phyloP scores from a whole-genome alignment of 495 filamentous ascomycete genomes.

The Penicillium paradoxum region DNA sequence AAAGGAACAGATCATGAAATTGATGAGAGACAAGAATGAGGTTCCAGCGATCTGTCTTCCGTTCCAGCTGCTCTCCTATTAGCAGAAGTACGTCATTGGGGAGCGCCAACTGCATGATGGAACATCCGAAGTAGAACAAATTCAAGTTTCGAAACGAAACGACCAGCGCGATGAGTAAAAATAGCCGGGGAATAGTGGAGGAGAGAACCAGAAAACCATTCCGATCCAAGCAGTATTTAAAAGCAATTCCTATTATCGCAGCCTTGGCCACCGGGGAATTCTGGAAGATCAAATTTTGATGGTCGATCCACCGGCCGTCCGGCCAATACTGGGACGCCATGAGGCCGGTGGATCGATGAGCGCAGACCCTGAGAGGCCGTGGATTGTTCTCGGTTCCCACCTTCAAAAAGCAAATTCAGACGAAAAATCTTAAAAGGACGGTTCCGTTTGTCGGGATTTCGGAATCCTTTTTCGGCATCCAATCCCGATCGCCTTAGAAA shows the following conservation, averaged over 20 bases:
- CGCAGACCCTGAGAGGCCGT: neutral
- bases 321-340: neutral
- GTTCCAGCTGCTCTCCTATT: conserved; percentile 27
- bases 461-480: neutral
- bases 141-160: neutral
- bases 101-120: conserved; percentile 5
- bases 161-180: neutral
- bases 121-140: neutral
- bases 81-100: conserved; percentile 32
- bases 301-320: neutral
- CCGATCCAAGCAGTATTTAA: neutral
- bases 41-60: conserved; percentile 27
- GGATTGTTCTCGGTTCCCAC: neutral
- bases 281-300: conserved; percentile 5
- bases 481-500: neutral
- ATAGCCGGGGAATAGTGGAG: neutral
- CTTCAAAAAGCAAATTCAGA: neutral
- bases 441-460: neutral
- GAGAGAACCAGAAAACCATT: neutral
- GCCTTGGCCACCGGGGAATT: neutral
- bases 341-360: neutral
- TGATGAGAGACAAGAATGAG: conserved; percentile 27
- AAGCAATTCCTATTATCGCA: neutral
- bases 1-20: conserved; percentile 30
- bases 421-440: neutral